Evolutionary conservation across 805 yeast genomes (phyloP), one percentile per base, ranked within the genome.

Genomic region (Debaryomyces prosopidis): DNA sequence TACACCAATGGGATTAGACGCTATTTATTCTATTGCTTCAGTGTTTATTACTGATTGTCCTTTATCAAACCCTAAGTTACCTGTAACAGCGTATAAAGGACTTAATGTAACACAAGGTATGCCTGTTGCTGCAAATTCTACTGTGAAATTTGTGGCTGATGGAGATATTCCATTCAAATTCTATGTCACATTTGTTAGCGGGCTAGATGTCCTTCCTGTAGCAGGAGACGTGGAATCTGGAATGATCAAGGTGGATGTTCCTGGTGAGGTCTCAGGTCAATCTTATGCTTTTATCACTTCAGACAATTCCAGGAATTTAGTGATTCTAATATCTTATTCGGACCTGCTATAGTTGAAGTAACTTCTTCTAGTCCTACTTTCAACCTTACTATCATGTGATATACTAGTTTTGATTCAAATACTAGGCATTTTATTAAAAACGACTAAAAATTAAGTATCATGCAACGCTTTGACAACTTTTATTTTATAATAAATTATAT

Each of bases 311-410:
- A 19, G 26, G 5, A 35, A 35, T 16, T 35, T 35, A 35, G 19
- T 19, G 38, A 35, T 35, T 35, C 38, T 17, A 35, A 35, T n/a
- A 35, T 35, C 38, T 35, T 35, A n/a, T 35, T 35, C 38, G 38
- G 38, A 17, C 38, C 38, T 3, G 38, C 23, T 8, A 6, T 35
- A 9, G 8, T 35, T 16, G 38, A 35, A 15, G 20, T 35, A 35
- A 35, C 16, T 30, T 7, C 33, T 11, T 14, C 33, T 2, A 23
- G 26, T 10, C 26, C 26, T 23, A 23, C 26, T 23, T 23, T 23
- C 9, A 10, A 23, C 26, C 26, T 23, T 10, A 23, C 26, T 23
- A 23, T 23, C 26, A 23, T 23, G 26, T 23, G 26, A 23, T 23
- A 23, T 23, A n/a, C n/a, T n/a, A n/a, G n/a, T n/a, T n/a, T n/a